Conservation (phyloP, 352 stramenopile genomes). For the Thraustochytrium sp. region DNA sequence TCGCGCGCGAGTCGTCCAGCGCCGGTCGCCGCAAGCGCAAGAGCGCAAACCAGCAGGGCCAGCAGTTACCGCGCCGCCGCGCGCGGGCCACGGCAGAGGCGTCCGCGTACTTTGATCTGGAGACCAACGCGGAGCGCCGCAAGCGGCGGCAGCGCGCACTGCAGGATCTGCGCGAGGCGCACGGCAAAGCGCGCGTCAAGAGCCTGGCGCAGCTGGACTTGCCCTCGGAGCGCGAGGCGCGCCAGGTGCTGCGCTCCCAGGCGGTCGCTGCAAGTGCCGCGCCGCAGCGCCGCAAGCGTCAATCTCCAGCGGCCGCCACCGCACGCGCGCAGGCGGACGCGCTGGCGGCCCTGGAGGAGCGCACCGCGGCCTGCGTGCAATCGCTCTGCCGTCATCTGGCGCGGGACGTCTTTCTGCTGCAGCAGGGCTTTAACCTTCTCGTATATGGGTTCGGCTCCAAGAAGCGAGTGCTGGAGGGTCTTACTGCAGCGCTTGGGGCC, state of each 20-base stretch:
- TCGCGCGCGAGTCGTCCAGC: no score
- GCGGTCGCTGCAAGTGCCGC: background rate
- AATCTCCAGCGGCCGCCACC: background rate
- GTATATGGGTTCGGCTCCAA: slow-evolving; percentile 31
- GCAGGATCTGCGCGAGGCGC: background rate
- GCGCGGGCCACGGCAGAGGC: no score
- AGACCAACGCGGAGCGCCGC: background rate
- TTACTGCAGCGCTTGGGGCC: background rate
- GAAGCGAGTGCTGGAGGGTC: slow-evolving; percentile 1
- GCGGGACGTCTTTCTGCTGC: background rate
- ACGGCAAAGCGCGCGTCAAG: background rate
- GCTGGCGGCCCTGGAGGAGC: background rate
- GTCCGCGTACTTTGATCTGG: slow-evolving; percentile 30
- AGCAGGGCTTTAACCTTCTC: slow-evolving; percentile 15
- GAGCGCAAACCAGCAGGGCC: no score
- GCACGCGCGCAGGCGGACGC: background rate
- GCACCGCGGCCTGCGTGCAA: background rate
- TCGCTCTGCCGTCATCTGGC: background rate
- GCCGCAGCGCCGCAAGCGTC: background rate
- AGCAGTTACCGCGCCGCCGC: no score
- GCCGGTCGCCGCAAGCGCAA: no score
- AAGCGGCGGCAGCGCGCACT: background rate
- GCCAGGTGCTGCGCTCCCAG: background rate
- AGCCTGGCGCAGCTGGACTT: background rate
- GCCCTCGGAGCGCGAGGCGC: background rate